Conservation (phyloP, 2,329 filamentous ascomycete genomes). For the Trichoderma atroviride region DNA sequence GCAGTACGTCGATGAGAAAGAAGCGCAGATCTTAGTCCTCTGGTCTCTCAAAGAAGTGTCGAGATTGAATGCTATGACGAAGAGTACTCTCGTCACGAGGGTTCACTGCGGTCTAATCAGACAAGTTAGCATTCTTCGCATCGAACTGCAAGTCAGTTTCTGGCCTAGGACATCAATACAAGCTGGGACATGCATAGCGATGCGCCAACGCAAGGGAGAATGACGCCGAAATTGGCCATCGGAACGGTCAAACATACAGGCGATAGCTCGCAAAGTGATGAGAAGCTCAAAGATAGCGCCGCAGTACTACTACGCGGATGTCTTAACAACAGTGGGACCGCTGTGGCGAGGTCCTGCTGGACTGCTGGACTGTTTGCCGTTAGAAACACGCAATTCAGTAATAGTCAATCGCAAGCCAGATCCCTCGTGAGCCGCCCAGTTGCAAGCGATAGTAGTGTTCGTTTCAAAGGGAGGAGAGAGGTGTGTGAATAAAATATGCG, state of each 20-base stretch:
- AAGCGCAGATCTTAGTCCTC: neutral
- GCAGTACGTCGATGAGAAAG: neutral
- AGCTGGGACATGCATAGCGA: slow-evolving; percentile 19
- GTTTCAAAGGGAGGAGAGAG: neutral
- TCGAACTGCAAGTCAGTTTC: neutral
- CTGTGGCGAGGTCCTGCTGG: slow-evolving; percentile 29
- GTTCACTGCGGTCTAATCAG: slow-evolving; percentile 10
- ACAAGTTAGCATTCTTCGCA: slow-evolving; percentile 27
- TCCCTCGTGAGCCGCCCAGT: neutral
- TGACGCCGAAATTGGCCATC: slow-evolving; percentile 26
- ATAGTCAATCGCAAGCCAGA: slow-evolving; percentile 3
- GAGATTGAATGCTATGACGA: neutral
- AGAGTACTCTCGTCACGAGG: slow-evolving; percentile 2
- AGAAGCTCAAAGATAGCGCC: slow-evolving; percentile 25
- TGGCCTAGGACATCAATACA: slow-evolving; percentile 12
- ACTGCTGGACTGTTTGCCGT: slow-evolving; percentile 30
- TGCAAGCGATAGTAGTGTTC: neutral
- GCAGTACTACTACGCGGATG: slow-evolving; percentile 28
- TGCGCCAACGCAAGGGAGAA: slow-evolving; percentile 25
- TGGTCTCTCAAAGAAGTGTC: neutral
- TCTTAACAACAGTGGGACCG: slow-evolving; percentile 21
- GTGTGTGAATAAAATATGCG: slow-evolving; percentile 4
- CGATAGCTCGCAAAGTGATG: slow-evolving; percentile 8
- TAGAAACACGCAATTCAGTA: slow-evolving; percentile 34
- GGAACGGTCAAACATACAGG: slow-evolving; percentile 25